These are phyloP conservation scores for Pestalotiopsis sp. DNA, from an alignment of 2,329 filamentous ascomycete genomes.

Conservation along the genomic window DNA sequence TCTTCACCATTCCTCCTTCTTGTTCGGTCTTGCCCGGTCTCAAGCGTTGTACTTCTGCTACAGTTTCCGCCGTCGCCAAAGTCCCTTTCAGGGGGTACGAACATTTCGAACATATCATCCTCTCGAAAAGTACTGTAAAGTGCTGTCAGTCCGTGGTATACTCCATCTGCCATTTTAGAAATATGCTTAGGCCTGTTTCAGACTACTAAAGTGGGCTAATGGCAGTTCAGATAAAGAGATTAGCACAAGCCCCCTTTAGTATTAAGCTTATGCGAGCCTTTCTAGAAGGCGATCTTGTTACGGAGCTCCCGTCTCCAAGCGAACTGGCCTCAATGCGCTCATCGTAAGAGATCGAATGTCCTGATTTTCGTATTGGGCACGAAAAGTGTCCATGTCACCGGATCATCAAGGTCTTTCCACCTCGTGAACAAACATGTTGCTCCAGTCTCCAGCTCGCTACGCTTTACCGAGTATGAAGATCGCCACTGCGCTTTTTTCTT, in stretches of 20 bases:
- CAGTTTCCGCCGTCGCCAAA: too few relatives aligned
- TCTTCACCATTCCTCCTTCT: too few relatives aligned
- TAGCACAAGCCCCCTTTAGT: neutral
- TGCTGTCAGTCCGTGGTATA: neutral
- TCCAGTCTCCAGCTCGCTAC: neutral
- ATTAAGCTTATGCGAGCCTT: neutral
- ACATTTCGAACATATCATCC: too few relatives aligned
- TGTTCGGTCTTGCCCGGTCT: too few relatives aligned
- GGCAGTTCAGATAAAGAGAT: neutral
- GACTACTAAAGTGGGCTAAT: neutral
- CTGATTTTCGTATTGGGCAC: neutral
- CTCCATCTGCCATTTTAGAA: neutral
- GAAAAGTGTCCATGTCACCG: neutral
- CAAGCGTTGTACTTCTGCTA: too few relatives aligned
- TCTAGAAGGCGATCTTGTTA: neutral
- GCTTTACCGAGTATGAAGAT: neutral
- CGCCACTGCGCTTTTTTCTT: neutral
- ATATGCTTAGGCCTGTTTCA: neutral
- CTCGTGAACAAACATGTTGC: neutral
- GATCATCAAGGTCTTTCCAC: neutral
- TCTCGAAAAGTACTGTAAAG: too few relatives aligned
- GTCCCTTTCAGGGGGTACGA: too few relatives aligned
- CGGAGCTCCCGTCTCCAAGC: neutral
- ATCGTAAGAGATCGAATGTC: neutral
- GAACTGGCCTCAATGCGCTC: neutral